phyloP scores from a whole-genome alignment of 257 asterid genomes.

The Solanum boliviense region DNA sequence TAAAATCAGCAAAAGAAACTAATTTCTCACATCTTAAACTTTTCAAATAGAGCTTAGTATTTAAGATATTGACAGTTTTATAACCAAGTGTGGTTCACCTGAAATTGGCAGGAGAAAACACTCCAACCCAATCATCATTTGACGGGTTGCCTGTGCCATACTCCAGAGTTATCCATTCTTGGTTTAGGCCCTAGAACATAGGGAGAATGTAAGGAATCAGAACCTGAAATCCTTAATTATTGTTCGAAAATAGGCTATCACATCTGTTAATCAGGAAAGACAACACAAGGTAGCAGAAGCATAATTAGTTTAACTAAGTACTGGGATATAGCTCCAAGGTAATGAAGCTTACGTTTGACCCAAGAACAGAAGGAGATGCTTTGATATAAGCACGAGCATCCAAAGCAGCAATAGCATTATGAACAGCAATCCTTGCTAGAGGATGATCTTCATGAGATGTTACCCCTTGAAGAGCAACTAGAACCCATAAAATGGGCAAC shows the following conservation, averaged over 20 bases:
- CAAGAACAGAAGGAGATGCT: conserved; percentile 76
- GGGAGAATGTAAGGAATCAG: background rate
- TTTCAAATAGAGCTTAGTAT: background rate
- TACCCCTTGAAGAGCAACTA: conserved; percentile 31
- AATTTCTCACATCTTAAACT: background rate
- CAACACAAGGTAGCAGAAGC: background rate
- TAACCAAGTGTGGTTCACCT: conserved; percentile 29
- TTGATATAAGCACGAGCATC: conserved; percentile 45
- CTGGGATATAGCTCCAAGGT: background rate
- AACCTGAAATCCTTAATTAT: background rate
- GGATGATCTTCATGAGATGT: conserved; percentile 71
- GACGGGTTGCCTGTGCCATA: conserved; percentile 51
- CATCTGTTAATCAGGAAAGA: background rate
- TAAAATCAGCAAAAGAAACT: background rate
- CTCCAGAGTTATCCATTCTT: conserved; percentile 61
- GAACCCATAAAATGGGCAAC: conserved; percentile 38
- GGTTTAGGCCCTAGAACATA: conserved; percentile 30
- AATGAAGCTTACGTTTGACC: conserved; percentile 40
- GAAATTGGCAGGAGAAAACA: conserved; percentile 91
- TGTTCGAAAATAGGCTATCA: background rate
- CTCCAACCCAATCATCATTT: conserved; percentile 81
- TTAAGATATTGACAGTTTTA: background rate
- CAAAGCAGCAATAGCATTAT: conserved; percentile 46
- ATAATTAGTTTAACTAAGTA: background rate
- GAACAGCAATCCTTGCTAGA: conserved; percentile 45